Evolutionary conservation across 2,329 filamentous ascomycete species (phyloP).

Genomic region (Colletotrichum magnum): DNA sequence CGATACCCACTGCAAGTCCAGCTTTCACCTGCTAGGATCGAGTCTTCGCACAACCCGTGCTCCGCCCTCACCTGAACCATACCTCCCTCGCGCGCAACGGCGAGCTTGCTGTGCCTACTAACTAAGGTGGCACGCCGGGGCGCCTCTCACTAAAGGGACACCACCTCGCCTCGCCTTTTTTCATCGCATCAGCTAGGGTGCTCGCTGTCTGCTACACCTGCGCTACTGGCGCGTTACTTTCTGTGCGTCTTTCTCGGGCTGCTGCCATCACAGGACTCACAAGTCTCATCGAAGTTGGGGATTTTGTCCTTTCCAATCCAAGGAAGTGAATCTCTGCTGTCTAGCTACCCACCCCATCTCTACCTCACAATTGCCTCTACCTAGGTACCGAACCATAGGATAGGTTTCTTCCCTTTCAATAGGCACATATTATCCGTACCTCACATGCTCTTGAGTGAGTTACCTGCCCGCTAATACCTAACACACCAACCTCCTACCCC

Average conservation of each 20-base stretch:
- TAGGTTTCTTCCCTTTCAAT: too few species aligned
- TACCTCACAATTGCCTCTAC: too few species aligned
- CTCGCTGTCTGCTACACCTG: slow-evolving; percentile 29
- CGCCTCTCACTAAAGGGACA: not conserved
- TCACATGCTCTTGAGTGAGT: too few species aligned
- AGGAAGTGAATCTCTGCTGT: too few species aligned
- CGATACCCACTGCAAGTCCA: slow-evolving; percentile 1
- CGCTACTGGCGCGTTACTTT: slow-evolving; percentile 15
- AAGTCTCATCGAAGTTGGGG: slow-evolving; percentile 2
- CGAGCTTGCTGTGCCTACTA: not conserved
- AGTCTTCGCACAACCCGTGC: slow-evolving; percentile 8
- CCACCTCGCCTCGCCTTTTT: slow-evolving; percentile 1
- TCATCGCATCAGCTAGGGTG: slow-evolving; percentile 5
- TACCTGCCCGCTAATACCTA: not conserved
- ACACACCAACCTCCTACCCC: slow-evolving; percentile 20
- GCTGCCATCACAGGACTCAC: slow-evolving; percentile 22
- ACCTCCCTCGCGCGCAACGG: slow-evolving; percentile 19
- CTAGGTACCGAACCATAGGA: too few species aligned
- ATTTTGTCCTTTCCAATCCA: too few species aligned
- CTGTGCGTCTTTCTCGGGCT: slow-evolving; percentile 22
- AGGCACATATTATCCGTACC: too few species aligned
- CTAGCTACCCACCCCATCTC: too few species aligned
- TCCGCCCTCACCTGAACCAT: slow-evolving; percentile 29
- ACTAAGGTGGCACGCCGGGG: slow-evolving; percentile 4
- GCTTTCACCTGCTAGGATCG: slow-evolving; percentile 1